Evolutionary conservation across 73 alveolate species (phyloP).

Genomic region (Durusdinium trenchii): DNA sequence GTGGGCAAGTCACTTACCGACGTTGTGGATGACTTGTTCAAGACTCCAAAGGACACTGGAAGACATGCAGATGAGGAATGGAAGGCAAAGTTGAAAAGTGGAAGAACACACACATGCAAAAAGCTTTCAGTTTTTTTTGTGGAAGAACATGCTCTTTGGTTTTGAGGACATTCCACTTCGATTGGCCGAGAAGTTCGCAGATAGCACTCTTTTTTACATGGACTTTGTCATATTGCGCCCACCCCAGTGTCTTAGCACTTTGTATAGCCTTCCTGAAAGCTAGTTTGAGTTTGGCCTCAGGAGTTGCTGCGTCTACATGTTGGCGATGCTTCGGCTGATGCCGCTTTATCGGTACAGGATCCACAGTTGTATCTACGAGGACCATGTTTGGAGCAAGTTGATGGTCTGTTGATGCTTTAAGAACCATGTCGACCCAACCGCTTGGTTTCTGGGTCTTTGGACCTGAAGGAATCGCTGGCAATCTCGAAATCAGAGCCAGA

Average conservation of each 20-base stretch:
- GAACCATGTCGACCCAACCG: no score
- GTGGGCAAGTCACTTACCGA: constrained; percentile 60
- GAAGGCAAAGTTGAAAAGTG: no score
- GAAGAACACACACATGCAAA: not conserved
- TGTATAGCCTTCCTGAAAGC: no score
- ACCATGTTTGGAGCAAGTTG: not conserved
- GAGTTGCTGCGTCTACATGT: constrained; percentile 10
- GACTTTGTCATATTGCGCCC: not conserved
- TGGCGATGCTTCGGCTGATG: constrained; percentile 28
- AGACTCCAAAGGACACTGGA: constrained; percentile 36
- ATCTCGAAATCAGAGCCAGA: constrained; percentile 36
- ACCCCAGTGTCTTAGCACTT: not conserved
- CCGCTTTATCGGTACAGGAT: constrained; percentile 27
- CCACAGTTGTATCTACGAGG: constrained; percentile 19
- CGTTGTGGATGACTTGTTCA: constrained; percentile 1
- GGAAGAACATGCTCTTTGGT: not conserved
- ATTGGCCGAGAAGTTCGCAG: not conserved
- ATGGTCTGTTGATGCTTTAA: no score
- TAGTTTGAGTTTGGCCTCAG: not conserved
- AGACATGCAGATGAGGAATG: no score
- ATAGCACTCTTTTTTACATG: constrained; percentile 61
- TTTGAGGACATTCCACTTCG: not conserved
- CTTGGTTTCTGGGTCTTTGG: not conserved
- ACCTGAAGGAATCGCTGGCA: not conserved
- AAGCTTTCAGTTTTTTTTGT: not conserved